Base-by-base conservation (phyloP, 805 yeast genomes). In the Millerozyma miso region DNA sequence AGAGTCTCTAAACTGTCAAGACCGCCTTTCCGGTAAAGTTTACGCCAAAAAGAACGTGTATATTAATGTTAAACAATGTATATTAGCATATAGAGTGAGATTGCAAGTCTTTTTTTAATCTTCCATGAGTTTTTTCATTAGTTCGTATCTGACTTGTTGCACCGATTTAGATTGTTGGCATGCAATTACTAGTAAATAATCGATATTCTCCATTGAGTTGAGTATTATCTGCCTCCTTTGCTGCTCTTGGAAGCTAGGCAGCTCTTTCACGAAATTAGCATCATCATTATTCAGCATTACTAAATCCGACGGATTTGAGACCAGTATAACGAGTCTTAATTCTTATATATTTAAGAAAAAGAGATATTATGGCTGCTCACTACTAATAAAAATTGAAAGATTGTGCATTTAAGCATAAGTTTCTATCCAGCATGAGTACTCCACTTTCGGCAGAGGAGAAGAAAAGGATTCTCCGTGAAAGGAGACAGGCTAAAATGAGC, bases 401-500 rank as follows among this genome's bases (percentile, higher is more conserved):
- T 23, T n/a, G n/a, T n/a, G n/a, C 29, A 23, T 13, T 32, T 32
- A 6, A n/a, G 17, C 34, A 32, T 32, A 26, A 26, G 13, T 13
- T 15, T 32, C 34, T 32, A 32, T 32, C n/a, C 14, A 13, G 34
- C 34, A 32, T 32, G 34, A n/a, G 17, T 15, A n/a, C 7, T 26
- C 37, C 44, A 31, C 39, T 76, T 20, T 60, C 72, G 29, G 81
- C 78, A 5, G 81, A 79, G 33, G 87, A 81, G 49, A 80, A 75
- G 60, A 76, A 80, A 53, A 67, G 68, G 41, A 51, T 80, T 17
- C 59, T 82, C 36, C 70, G 86, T 44, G 86, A 83, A 54, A 73
- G 85, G 55, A 72, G 88, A 55, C 81, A 77, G 35, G 81, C 84
- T 47, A 81, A 80, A 56, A 71, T 82, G 68, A 62, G 68, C 39